These are phyloP conservation scores for Penicillium verhagenii DNA, from an alignment of 495 filamentous ascomycete genomes.

Conservation along the genomic window DNA sequence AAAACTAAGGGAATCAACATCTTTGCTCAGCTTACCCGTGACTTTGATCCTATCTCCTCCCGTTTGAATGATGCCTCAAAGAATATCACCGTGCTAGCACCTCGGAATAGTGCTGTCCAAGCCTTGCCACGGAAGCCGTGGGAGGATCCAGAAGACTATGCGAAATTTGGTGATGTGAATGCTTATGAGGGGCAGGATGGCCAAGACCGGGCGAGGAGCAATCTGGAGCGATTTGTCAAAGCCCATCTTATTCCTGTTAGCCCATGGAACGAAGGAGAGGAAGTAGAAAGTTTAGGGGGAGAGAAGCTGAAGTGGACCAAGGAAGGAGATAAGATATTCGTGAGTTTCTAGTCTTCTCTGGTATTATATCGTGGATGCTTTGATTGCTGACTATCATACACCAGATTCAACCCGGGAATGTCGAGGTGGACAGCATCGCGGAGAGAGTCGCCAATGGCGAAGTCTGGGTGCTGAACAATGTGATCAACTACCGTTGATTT, in stretches of 20 bases:
- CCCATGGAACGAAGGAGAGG: slow-evolving; percentile 79
- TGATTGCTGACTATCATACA: slow-evolving; percentile 8
- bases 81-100: slow-evolving; percentile 90
- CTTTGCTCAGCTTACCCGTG: slow-evolving; percentile 81
- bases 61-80: slow-evolving; percentile 65
- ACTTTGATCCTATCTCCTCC: slow-evolving; percentile 67
- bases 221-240: slow-evolving; percentile 82
- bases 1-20: slow-evolving; percentile 79
- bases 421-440: slow-evolving; percentile 70
- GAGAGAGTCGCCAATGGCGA: slow-evolving; percentile 81
- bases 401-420: slow-evolving; percentile 75
- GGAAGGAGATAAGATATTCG: slow-evolving; percentile 69
- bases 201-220: slow-evolving; percentile 73
- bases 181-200: slow-evolving; percentile 81
- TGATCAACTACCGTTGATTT: slow-evolving; percentile 56
- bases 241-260: slow-evolving; percentile 74
- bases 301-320: slow-evolving; percentile 78
- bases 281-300: slow-evolving; percentile 67
- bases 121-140: slow-evolving; percentile 85
- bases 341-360: slow-evolving; percentile 37
- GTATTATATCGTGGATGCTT: neutral
- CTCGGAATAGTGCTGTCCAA: slow-evolving; percentile 77
- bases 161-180: slow-evolving; percentile 58
- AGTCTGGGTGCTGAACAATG: slow-evolving; percentile 71
- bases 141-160: slow-evolving; percentile 86